Evolutionary conservation across 331 rosid genomes (phyloP), one percentile per base, ranked within the genome.

Genomic region (Prunus yedoensis): DNA sequence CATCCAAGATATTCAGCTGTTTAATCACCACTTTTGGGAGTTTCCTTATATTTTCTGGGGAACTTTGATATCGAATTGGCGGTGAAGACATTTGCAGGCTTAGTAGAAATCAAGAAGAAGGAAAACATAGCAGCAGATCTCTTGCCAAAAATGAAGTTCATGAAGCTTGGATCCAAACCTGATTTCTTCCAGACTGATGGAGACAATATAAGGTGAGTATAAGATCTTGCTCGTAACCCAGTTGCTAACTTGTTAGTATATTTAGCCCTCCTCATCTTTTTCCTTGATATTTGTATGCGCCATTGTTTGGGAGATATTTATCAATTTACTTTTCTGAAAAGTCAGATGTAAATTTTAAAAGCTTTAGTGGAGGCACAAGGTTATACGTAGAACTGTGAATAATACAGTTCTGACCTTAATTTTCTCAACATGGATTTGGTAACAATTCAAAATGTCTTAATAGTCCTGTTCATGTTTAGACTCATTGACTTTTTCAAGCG

Each of bases 141-240:
- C 15, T 78, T 71, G 81, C 79, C 63, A 83, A 85, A 88, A 72
- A 94, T 94, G 99, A 94, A 94, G 93, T 94, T 94, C 82, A 94
- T 94, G 99, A 94, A 94, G 84, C 99, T 94, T 80, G 99, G 99
- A 90, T 94, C 97, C 66, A 94, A 89, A 84, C 92, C 96, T 59
- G 99, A 94, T 83, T 83, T 91, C 76, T 94, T 94, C 81, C 96
- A 90, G 81, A 86, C 87, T 65, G 97, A 92, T 60, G 97, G 89
- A 17, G 93, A 89, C 57, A 91, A 85, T 78, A 82, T 88, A 78
- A 90, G 97, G 99, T 87, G 47, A 75, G 84, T 80, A 53, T 76
- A 77, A 68, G 56, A 79, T 75, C 76, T 61, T 63, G 61, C 9
- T 7, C 16, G n/a, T 46, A 49, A 45, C 73, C 16, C 30, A n/a